These are phyloP conservation scores for Paxillus involutus DNA, from an alignment of 768 basidiomycete genomes.

Conservation along the genomic window DNA sequence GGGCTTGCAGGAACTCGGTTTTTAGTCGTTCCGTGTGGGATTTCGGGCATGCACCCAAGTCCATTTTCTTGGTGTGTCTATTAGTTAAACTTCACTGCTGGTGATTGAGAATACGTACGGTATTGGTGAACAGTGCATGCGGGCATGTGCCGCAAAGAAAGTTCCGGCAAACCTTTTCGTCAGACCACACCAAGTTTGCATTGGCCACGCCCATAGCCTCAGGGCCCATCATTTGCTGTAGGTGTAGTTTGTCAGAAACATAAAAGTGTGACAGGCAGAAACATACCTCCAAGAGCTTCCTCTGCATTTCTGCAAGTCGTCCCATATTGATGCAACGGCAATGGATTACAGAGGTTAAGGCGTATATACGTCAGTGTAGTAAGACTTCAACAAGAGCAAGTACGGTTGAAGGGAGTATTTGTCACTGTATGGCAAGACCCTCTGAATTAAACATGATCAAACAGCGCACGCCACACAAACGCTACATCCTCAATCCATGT, in stretches of 20 bases:
- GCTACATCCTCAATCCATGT: background rate
- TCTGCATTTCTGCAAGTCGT: slow-evolving; percentile 94
- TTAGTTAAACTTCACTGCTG: background rate
- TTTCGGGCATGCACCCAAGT: slow-evolving; percentile 95
- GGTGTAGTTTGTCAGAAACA: slow-evolving; percentile 1
- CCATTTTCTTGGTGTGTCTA: slow-evolving; percentile 78
- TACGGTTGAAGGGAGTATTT: slow-evolving; percentile 23
- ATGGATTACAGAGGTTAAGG: slow-evolving; percentile 3
- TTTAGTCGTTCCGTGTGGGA: slow-evolving; percentile 94
- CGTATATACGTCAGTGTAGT: background rate
- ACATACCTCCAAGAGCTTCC: slow-evolving; percentile 79
- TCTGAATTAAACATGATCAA: slow-evolving; percentile 26
- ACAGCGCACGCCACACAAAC: slow-evolving; percentile 11
- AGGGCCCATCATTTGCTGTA: slow-evolving; percentile 99
- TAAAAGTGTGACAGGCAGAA: slow-evolving; percentile 27
- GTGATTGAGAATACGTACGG: slow-evolving; percentile 53
- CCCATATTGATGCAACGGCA: slow-evolving; percentile 62
- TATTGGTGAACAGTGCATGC: slow-evolving; percentile 96
- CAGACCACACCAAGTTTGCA: slow-evolving; percentile 88
- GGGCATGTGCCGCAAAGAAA: slow-evolving; percentile 99
- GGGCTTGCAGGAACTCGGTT: slow-evolving; percentile 82
- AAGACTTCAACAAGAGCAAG: background rate
- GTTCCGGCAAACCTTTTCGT: slow-evolving; percentile 98
- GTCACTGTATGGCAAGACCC: slow-evolving; percentile 25
- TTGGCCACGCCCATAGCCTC: slow-evolving; percentile 98